A percentile compares a stretch with the other conserved stretches of the same genome.
Evolutionary conservation across 331 rosid genomes (phyloP).

Genomic region (Acacia concinna): DNA sequence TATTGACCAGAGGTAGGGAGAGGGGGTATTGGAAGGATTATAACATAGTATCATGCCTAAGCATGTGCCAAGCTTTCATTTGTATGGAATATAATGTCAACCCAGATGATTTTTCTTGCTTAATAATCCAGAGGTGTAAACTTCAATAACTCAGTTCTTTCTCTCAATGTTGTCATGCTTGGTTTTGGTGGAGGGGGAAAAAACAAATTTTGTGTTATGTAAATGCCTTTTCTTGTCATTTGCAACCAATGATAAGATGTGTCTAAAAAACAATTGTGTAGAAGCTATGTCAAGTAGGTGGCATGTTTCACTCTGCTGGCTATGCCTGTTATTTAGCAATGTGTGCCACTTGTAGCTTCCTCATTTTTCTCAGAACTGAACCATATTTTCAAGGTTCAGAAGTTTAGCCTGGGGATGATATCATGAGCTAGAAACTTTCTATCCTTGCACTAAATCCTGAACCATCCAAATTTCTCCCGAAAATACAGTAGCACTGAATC

Average conservation of each 20-base stretch:
- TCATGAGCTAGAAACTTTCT: background rate
- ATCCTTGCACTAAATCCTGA: background rate
- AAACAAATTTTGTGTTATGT: background rate
- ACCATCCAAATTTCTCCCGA: background rate
- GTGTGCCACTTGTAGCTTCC: conserved; percentile 11
- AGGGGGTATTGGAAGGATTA: background rate
- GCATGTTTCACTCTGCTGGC: conserved; percentile 16
- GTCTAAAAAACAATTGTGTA: background rate
- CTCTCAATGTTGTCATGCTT: background rate
- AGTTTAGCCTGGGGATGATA: conserved; percentile 10
- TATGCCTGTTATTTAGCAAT: conserved; percentile 7
- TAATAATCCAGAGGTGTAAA: background rate
- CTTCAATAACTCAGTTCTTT: background rate
- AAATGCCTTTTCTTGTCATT: background rate
- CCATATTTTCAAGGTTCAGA: conserved; percentile 10
- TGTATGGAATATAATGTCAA: background rate
- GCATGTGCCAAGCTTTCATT: background rate
- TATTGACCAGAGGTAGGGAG: background rate
- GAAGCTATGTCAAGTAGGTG: background rate
- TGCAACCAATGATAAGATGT: conserved; percentile 10
- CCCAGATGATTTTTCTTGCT: background rate
- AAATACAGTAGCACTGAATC: background rate
- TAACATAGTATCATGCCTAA: background rate
- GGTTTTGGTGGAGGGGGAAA: background rate
- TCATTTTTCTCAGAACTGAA: conserved; percentile 1